Conservation (phyloP, 2,329 filamentous ascomycete species). For the Neurospora sp. region DNA sequence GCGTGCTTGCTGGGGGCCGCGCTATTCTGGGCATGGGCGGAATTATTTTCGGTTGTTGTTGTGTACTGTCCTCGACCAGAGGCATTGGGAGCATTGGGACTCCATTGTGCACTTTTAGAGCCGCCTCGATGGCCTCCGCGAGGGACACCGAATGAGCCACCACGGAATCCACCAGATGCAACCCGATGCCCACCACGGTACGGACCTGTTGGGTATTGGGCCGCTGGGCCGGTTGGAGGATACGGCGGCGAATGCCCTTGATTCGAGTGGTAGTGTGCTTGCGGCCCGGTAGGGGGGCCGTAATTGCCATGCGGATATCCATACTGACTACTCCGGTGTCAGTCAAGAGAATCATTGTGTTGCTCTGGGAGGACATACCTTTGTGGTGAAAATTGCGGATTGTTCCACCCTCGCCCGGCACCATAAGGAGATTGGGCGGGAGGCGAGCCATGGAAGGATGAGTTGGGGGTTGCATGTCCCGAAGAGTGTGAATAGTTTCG, state of each 20-base stretch:
- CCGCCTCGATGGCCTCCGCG: constrained; percentile 46
- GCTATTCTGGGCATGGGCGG: constrained; percentile 23
- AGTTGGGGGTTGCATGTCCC: constrained; percentile 29
- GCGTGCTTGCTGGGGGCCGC: constrained; percentile 17
- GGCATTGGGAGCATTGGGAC: constrained; percentile 38
- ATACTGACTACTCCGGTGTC: constrained; percentile 43
- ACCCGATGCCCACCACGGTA: constrained; percentile 40
- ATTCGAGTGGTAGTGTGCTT: constrained; percentile 39
- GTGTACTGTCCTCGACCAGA: constrained; percentile 21
- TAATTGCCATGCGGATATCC: constrained; percentile 48
- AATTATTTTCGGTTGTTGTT: constrained; percentile 22
- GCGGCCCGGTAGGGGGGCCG: constrained; percentile 40
- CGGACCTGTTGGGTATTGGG: constrained; percentile 38
- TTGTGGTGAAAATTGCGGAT: constrained; percentile 29
- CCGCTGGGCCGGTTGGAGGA: constrained; percentile 46
- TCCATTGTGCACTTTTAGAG: constrained; percentile 65
- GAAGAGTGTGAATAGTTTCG: constrained; percentile 30
- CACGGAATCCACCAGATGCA: constrained; percentile 43
- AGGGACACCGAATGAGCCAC: constrained; percentile 42
- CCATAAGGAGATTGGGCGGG: constrained; percentile 32
- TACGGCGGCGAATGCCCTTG: constrained; percentile 40
- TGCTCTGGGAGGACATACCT: constrained; percentile 25
- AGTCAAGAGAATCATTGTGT: constrained; percentile 16
- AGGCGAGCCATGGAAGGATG: constrained; percentile 36
- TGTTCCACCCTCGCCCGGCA: constrained; percentile 29